Conservation (phyloP, 2,329 filamentous ascomycete genomes). For the Pezicula radicicola region DNA sequence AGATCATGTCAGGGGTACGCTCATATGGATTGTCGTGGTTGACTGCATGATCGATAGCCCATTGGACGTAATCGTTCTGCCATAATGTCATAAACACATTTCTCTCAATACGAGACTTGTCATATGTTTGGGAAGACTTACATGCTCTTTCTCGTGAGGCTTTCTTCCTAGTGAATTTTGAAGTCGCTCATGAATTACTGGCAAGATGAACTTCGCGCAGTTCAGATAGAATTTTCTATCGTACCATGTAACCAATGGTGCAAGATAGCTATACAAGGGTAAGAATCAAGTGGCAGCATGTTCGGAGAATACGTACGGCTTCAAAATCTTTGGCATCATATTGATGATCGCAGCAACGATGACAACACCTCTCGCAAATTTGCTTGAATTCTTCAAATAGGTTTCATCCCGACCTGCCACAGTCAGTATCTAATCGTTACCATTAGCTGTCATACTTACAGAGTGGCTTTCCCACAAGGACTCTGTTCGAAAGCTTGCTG, state of each 20-base stretch:
- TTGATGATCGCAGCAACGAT: constrained; percentile 30
- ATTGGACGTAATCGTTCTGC: constrained; percentile 36
- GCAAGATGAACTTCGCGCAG: constrained; percentile 29
- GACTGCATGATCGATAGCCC: constrained; percentile 34
- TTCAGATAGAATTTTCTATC: constrained; percentile 19
- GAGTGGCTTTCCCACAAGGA: constrained; percentile 26
- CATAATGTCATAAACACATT: constrained; percentile 5
- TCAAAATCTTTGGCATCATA: constrained; percentile 28
- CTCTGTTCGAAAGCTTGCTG: constrained; percentile 24
- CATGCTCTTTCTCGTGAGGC: constrained; percentile 17
- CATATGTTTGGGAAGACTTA: background rate
- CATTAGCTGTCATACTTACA: constrained; percentile 19
- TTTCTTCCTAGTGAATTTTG: constrained; percentile 4
- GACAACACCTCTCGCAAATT: constrained; percentile 30
- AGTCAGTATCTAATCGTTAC: background rate
- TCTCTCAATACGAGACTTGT: no score
- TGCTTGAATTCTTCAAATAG: constrained; percentile 28
- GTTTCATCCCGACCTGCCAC: constrained; percentile 26
- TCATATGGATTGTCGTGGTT: constrained; percentile 35
- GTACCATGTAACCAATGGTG: constrained; percentile 14
- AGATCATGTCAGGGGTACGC: constrained; percentile 27
- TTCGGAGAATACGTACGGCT: constrained; percentile 21
- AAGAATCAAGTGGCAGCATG: no score
- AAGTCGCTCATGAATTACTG: constrained; percentile 31
- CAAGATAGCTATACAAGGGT: constrained; percentile 17